Base-by-base conservation (phyloP, 2,329 filamentous ascomycete genomes). In the Scytalidium lignicola region DNA sequence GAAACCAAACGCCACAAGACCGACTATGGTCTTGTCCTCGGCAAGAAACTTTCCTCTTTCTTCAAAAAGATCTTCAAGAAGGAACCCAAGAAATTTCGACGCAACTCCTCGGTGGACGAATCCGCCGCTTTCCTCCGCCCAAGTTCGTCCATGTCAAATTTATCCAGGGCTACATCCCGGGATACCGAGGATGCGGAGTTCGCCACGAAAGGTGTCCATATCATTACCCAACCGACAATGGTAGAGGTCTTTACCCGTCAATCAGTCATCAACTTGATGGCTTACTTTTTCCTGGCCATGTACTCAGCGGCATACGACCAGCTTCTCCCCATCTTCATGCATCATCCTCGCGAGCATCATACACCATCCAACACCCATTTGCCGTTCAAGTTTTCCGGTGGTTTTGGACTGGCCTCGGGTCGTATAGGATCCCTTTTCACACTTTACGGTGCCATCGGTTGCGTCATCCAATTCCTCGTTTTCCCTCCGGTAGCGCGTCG, bases 291-390 rank as follows among this genome's bases (percentile, higher is more conserved):
- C 44, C 75, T 97, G 17, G 87, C 90, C 0, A 76, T 95, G 44
- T 90, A 96, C 67, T 84, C 82, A 0, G 82, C 95, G 37, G 84
- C 89, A 1, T 96, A 84, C 62, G 92, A 97, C 67, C 90, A 95
- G 62, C 75, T 92, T 2, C 79, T 97, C 1, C 88, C 90, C 2
- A 89, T 96, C 1, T 95, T 95, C 65, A 78, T 96, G 61, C 88
- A 95, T 67, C 86, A 89, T 55, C 85, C 86, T 0, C 68, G 67
- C 1, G 74, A 83, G 58, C 62, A 74, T 3, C 67, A 73, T 3
- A 67, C 78, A 0, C 70, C 77, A 0, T 72, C 82, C 10, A 81
- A 81, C 59, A 79, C 74, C 0, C 70, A 74, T 2, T 75, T 89
- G 0, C 91, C 91, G 0, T 85, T 96, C 61, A 86, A 88, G 61